Evolutionary conservation across 805 yeast species (phyloP).

Genomic region (Sungouiella blattae): DNA sequence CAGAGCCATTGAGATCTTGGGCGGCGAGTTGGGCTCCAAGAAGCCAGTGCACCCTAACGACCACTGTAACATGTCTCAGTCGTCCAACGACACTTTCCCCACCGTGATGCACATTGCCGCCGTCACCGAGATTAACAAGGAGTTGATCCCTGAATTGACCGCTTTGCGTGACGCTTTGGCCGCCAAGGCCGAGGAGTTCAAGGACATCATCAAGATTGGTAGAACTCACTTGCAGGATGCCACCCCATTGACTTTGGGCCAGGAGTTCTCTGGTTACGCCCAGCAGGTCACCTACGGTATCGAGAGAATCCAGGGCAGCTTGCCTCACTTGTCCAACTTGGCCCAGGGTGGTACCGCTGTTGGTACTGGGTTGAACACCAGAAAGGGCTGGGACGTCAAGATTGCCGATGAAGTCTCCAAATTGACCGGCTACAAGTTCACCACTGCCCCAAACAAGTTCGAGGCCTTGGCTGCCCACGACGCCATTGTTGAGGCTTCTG

Average conservation of each 20-base stretch:
- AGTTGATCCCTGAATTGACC: constrained; percentile 76
- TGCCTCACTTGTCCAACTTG: constrained; percentile 72
- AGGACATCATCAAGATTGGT: constrained; percentile 92
- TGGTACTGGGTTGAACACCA: constrained; percentile 97
- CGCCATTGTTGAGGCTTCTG: constrained; percentile 96
- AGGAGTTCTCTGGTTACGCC: constrained; percentile 95
- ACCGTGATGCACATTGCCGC: constrained; percentile 99
- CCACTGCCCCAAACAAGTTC: constrained; percentile 97
- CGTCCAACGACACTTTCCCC: constrained; percentile 99
- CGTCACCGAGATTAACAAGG: constrained; percentile 75
- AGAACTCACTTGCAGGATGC: constrained; percentile 99
- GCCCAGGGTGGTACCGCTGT: constrained; percentile 99
- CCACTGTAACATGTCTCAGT: constrained; percentile 97
- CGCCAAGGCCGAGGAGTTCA: constrained; percentile 77
- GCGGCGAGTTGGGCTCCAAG: constrained; percentile 90
- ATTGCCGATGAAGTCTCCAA: constrained; percentile 83
- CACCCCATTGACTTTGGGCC: constrained; percentile 95
- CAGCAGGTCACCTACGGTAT: constrained; percentile 92
- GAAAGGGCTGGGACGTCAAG: constrained; percentile 79
- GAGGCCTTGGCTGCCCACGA: constrained; percentile 99
- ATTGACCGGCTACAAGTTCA: constrained; percentile 83
- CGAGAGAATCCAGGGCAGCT: constrained; percentile 71
- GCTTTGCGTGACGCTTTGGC: constrained; percentile 75
- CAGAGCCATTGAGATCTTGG: constrained; percentile 94
- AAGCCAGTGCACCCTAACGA: constrained; percentile 97